A percentile compares a stretch with the other conserved stretches of the same genome.
Conservation (phyloP, 345 rosid species). For the Populus euphratica region DNA sequence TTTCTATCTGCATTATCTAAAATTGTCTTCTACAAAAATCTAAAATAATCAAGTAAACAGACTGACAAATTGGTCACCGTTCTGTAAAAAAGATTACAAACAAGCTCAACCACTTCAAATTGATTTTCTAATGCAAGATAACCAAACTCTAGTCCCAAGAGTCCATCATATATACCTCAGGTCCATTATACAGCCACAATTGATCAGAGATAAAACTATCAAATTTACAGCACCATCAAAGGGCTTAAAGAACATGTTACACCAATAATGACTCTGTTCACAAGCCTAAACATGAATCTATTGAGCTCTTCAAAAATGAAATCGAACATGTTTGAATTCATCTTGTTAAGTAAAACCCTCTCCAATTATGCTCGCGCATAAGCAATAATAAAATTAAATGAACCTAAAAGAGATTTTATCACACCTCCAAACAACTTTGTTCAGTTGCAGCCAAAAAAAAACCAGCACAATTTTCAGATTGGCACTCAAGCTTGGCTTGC, state of each 20-base stretch:
- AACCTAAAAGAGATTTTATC: neutral
- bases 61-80: no score
- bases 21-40: no score
- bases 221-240: neutral
- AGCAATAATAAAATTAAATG: neutral
- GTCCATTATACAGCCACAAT: neutral
- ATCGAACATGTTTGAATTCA: neutral
- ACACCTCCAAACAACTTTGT: neutral
- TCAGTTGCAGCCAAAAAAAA: neutral
- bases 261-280: neutral
- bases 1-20: no score
- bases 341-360: neutral
- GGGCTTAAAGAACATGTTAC: neutral
- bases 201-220: neutral
- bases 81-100: no score
- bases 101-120: neutral
- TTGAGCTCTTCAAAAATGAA: neutral
- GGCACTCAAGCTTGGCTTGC: neutral
- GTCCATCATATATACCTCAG: neutral
- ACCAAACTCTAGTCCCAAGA: neutral
- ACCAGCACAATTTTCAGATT: neutral
- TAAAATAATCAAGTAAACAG: no score
- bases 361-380: neutral
- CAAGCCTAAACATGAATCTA: neutral
- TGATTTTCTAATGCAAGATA: neutral